A percentile compares a stretch with the other conserved stretches of the same genome.
These are phyloP conservation scores for Penicillium antarcticum DNA, from an alignment of 495 filamentous ascomycete genomes.

Conservation along the genomic window DNA sequence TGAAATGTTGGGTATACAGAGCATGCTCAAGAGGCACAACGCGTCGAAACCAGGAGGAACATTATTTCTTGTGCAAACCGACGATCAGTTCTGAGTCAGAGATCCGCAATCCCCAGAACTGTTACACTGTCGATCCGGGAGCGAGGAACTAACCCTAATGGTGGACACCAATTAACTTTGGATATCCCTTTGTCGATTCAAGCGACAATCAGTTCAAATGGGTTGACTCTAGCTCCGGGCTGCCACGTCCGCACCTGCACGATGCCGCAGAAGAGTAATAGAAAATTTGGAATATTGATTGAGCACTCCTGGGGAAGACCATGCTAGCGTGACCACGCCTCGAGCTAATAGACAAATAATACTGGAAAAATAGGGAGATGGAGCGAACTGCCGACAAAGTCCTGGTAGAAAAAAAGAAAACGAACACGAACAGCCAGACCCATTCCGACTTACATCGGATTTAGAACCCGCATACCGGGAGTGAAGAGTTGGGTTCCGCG, in stretches of 20 bases:
- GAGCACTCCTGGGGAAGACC: not conserved
- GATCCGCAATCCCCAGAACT: constrained; percentile 4
- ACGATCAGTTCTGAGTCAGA: not conserved
- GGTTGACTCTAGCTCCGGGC: constrained; percentile 2
- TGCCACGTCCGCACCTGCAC: constrained; percentile 4
- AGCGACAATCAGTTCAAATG: not conserved
- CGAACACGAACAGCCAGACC: not conserved
- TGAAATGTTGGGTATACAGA: not conserved
- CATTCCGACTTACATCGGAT: not conserved
- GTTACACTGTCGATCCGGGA: constrained; percentile 21
- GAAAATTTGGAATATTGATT: not conserved
- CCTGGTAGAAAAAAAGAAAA: not conserved
- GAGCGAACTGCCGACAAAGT: not conserved
- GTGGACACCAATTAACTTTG: not conserved
- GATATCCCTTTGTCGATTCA: not conserved
- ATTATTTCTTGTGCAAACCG: not conserved
- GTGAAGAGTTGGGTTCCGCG: not conserved
- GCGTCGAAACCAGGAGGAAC: not conserved
- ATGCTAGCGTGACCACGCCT: not conserved
- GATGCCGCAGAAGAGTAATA: not conserved
- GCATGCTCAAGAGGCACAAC: not conserved
- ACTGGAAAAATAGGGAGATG: not conserved
- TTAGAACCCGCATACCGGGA: not conserved
- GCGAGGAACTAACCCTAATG: constrained; percentile 20
- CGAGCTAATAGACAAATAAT: not conserved